phyloP scores from a whole-genome alignment of 768 basidiomycete genomes.

The Tulasnella sp. region DNA sequence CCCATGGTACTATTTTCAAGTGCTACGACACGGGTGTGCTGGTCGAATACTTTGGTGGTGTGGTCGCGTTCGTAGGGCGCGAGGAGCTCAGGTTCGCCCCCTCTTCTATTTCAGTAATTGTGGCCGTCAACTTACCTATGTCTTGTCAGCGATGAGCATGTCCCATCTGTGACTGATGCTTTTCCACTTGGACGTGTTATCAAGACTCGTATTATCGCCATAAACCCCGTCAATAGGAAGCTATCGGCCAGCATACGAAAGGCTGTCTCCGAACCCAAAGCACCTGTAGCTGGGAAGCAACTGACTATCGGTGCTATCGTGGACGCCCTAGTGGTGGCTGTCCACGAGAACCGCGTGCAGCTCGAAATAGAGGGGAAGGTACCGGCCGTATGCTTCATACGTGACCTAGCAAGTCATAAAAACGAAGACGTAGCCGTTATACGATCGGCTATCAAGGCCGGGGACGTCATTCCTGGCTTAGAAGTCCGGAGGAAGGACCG shows the following conservation, averaged over 20 bases:
- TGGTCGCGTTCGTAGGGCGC: conserved; percentile 68
- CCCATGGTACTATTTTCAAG: conserved; percentile 77
- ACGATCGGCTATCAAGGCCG: conserved; percentile 46
- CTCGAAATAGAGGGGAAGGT: conserved; percentile 57
- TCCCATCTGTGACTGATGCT: conserved; percentile 36
- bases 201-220: conserved; percentile 62
- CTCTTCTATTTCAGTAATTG: background rate
- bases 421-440: conserved; percentile 53
- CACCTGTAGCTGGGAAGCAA: too few species aligned
- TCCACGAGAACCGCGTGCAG: conserved; percentile 77
- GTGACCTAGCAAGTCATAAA: conserved; percentile 74
- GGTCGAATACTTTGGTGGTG: conserved; percentile 82
- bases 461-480: conserved; percentile 60
- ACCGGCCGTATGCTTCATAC: conserved; percentile 74
- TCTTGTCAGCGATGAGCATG: conserved; percentile 47
- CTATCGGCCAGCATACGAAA: conserved; percentile 82
- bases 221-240: conserved; percentile 39
- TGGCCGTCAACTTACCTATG: background rate
- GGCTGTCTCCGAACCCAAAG: conserved; percentile 47
- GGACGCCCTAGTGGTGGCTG: conserved; percentile 55
- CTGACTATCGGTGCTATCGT: conserved; percentile 64
- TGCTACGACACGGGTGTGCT: conserved; percentile 66
- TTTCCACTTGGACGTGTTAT: conserved; percentile 76
- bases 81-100: conserved; percentile 61
- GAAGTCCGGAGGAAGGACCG: conserved; percentile 82